Conservation (phyloP, 2,329 filamentous ascomycete genomes). For the Lanzia echinophila region DNA sequence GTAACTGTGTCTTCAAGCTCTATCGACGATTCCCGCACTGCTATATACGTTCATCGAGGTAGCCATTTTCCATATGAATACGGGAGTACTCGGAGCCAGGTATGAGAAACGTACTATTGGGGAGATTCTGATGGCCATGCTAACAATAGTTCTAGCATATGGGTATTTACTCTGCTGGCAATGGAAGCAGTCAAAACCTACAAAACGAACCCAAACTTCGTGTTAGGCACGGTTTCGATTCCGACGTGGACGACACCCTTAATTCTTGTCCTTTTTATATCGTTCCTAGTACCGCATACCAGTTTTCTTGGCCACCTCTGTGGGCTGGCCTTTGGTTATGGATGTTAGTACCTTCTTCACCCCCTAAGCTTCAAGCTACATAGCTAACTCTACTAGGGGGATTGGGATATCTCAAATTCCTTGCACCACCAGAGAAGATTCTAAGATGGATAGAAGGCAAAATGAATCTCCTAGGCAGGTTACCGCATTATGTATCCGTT, state of each 20-base stretch:
- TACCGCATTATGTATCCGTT: conserved; percentile 89
- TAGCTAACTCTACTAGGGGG: conserved; percentile 51
- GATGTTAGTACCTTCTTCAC: conserved; percentile 52
- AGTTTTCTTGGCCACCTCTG: conserved; percentile 84
- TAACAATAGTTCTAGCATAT: conserved; percentile 54
- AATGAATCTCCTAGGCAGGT: conserved; percentile 71
- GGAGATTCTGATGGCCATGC: conserved; percentile 6
- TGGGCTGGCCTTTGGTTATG: conserved; percentile 76
- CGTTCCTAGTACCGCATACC: conserved; percentile 70
- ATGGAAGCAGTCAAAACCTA: conserved; percentile 83
- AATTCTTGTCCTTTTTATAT: conserved; percentile 66
- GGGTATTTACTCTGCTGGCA: conserved; percentile 83
- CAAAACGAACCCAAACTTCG: conserved; percentile 71
- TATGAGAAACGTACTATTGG: conserved; percentile 34
- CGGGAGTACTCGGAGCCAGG: conserved; percentile 75
- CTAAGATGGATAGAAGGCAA: conserved; percentile 85
- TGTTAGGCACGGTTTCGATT: conserved; percentile 56
- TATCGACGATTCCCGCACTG: conserved; percentile 75
- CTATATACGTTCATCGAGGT: conserved; percentile 76
- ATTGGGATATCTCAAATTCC: conserved; percentile 79
- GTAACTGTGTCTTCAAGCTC: conserved; percentile 40
- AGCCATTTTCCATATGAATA: conserved; percentile 64
- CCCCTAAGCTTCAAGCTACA: not conserved
- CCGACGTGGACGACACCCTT: conserved; percentile 90
- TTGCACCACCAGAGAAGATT: conserved; percentile 83